These are phyloP conservation scores for Melampsora medusae DNA, from an alignment of 1,284 basidiomycete species.

Conservation along the genomic window DNA sequence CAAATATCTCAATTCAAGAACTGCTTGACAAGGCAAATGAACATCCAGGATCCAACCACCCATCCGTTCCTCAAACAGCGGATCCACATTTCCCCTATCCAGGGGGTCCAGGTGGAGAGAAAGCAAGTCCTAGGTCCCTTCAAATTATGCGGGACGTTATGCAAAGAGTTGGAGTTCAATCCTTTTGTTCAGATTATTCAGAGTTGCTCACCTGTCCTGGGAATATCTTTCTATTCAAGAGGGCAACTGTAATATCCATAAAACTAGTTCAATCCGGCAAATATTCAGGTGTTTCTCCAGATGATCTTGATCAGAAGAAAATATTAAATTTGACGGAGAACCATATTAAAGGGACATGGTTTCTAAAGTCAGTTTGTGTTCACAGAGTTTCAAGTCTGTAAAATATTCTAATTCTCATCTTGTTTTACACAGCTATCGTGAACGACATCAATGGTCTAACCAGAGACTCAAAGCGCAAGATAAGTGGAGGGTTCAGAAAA, in stretches of 20 bases:
- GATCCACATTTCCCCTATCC: slow-evolving; percentile 19
- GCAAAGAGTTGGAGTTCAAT: not conserved
- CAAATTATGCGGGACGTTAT: slow-evolving; percentile 5
- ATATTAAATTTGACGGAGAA: too few relatives aligned
- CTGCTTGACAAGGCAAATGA: too few relatives aligned
- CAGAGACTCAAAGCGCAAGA: too few relatives aligned
- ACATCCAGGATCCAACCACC: too few relatives aligned
- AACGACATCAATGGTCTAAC: too few relatives aligned
- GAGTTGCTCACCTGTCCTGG: not conserved
- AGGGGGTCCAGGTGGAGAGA: slow-evolving; percentile 8
- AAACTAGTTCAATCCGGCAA: slow-evolving; percentile 16
- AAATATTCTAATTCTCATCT: too few relatives aligned
- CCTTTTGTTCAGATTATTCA: slow-evolving; percentile 12
- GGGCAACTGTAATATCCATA: slow-evolving; percentile 25
- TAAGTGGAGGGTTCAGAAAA: too few relatives aligned
- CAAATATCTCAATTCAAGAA: too few relatives aligned
- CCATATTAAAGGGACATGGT: too few relatives aligned
- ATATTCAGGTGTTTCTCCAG: slow-evolving; percentile 22
- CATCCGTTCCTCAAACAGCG: not conserved
- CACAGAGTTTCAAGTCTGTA: too few relatives aligned
- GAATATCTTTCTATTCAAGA: slow-evolving; percentile 31
- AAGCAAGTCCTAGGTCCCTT: not conserved
- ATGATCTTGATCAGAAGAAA: not conserved
- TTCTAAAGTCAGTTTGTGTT: too few relatives aligned
- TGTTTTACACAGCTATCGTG: too few relatives aligned